Evolutionary conservation across 78 protist genomes (phyloP), one percentile per base, ranked within the genome.

Genomic region (Dictyostelium discoideum): DNA sequence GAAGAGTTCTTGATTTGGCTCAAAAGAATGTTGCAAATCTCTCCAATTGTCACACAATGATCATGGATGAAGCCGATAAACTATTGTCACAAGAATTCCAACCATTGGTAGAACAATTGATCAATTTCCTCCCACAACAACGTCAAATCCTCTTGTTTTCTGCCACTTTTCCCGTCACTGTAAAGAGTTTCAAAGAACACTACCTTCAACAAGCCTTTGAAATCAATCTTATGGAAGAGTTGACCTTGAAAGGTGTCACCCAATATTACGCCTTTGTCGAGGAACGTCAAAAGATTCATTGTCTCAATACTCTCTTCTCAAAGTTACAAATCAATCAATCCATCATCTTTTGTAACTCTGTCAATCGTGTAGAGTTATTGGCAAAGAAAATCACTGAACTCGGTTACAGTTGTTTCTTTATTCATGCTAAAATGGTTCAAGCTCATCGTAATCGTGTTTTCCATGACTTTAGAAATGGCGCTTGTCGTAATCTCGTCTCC

Each of bases 181-280:
- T 99, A 26, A 88, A 97, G 82, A 86, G 85, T 42, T 98, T 99
- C 92, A 85, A 83, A 82, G 97, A 98, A 74, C 26, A 76, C 40
- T 94, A 42, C 90, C 94, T 99, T 98, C 42, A 37, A 32, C 95
- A 98, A 69, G 98, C 99, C 22, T 84, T 94, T 72, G 98, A 97
- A 80, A 98, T 99, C 95, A 99, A 99, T 84, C 96, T 99, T 39
- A 99, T 99, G 99, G 99, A 98, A 20, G 99, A 99, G 69, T 96
- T 99, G 39, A 99, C 99, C 5, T 96, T 99, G 48, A 97, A 98
- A 85, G 99, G 99, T 18, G 98, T 98, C 72, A 96, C 99, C 7
- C 99, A 99, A 94, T 99, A 93, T 93, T 99, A 99, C 46, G 99
- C 99, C 24, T 99, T 97, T 84, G 99, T 99, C 42, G 99, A 99